Conservation (phyloP, 2,329 filamentous ascomycete genomes). For the Rutstroemia sydowiana region DNA sequence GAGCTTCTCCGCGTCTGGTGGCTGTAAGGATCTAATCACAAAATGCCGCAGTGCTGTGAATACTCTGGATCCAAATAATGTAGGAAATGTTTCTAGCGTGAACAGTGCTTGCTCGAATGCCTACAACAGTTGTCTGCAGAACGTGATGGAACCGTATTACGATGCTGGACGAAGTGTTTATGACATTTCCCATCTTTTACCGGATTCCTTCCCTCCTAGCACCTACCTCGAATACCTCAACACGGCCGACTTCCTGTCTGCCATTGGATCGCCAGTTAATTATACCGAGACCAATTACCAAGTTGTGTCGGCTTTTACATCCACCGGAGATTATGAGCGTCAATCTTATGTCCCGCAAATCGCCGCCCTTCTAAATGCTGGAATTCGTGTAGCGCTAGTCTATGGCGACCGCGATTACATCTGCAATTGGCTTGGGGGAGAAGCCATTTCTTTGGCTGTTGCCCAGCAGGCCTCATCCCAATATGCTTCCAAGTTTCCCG, state of each 20-base stretch:
- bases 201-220: conserved; percentile 55
- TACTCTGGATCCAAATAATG: conserved; percentile 34
- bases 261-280: conserved; percentile 56
- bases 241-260: conserved; percentile 48
- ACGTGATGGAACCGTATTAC: conserved; percentile 30
- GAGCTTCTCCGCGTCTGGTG: conserved; percentile 39
- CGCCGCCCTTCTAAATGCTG: conserved; percentile 51
- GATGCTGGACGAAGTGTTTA: conserved; percentile 31
- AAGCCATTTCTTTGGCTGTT: conserved; percentile 61
- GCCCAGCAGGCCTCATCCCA: conserved; percentile 39
- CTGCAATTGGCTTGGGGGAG: conserved; percentile 67
- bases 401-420: conserved; percentile 61
- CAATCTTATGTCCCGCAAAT: conserved; percentile 52
- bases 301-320: conserved; percentile 40
- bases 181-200: conserved; percentile 30
- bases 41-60: conserved; percentile 41
- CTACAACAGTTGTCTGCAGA: conserved; percentile 28
- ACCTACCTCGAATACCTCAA: conserved; percentile 61
- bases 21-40: conserved; percentile 47
- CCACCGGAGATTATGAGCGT: conserved; percentile 55
- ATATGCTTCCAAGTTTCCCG: conserved; percentile 49
- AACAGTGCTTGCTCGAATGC: conserved; percentile 31
- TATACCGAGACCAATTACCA: conserved; percentile 44
- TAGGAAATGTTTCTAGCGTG: conserved; percentile 33
- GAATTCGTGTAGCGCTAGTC: conserved; percentile 63